A percentile compares a stretch with the other conserved stretches of the same genome.
These are phyloP conservation scores for Boletus tylopilopsis DNA, from an alignment of 768 basidiomycete species.

Conservation along the genomic window DNA sequence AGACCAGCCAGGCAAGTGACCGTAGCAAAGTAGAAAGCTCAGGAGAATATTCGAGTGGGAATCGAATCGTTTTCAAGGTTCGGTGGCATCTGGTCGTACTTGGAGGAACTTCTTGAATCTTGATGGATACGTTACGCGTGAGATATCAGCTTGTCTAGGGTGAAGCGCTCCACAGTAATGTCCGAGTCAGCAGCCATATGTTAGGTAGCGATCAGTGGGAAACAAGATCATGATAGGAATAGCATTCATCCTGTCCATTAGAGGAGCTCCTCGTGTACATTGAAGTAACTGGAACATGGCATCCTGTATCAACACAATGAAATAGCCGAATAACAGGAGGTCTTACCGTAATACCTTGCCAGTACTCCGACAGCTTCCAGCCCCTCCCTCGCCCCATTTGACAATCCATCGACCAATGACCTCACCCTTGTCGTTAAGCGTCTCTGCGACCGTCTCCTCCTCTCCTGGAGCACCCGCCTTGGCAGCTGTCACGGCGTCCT, in stretches of 20 bases:
- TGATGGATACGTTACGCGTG: not conserved
- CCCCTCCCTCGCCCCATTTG: constrained; percentile 63
- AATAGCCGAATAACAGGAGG: not conserved
- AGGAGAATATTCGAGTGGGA: not conserved
- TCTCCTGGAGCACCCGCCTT: constrained; percentile 39
- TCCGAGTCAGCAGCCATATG: not conserved
- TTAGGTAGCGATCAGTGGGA: not conserved
- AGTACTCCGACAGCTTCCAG: constrained; percentile 57
- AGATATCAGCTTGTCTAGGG: too few relatives aligned
- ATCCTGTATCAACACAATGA: not conserved
- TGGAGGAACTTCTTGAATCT: not conserved
- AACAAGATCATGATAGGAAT: not conserved
- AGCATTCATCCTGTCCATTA: constrained; percentile 6
- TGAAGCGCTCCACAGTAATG: not conserved
- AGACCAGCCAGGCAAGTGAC: not conserved
- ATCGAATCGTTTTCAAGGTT: not conserved
- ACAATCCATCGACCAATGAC: constrained; percentile 78
- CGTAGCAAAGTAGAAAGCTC: not conserved
- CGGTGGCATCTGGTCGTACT: not conserved
- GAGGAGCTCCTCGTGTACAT: constrained; percentile 50
- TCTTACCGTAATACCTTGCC: constrained; percentile 66
- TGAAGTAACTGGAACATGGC: constrained; percentile 38
- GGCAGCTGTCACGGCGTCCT: constrained; percentile 30
- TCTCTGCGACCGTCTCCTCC: constrained; percentile 83
- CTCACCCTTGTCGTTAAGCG: constrained; percentile 51